Conservation (phyloP, 2,329 filamentous ascomycete species). For the Colletotrichum sp. region DNA sequence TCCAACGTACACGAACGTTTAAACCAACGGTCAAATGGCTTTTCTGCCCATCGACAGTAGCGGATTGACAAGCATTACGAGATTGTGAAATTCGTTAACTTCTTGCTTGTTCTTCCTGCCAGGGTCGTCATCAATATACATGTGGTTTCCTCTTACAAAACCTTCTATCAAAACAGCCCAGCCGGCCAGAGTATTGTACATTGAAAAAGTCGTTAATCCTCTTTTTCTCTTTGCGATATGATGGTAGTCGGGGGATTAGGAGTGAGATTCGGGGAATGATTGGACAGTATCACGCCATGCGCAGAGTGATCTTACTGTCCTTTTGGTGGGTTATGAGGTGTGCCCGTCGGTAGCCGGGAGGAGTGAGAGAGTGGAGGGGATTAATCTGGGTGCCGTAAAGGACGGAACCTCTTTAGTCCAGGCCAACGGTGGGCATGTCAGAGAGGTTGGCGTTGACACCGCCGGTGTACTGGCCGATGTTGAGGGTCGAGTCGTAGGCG, state of each 20-base stretch:
- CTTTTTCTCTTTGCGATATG: slow-evolving; percentile 11
- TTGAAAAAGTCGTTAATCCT: slow-evolving; percentile 26
- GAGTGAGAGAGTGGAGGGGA: not conserved
- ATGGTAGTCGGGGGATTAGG: slow-evolving; percentile 10
- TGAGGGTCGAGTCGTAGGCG: slow-evolving; percentile 80
- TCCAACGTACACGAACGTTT: not conserved
- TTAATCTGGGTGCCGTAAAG: not conserved
- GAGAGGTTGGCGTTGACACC: slow-evolving; percentile 42
- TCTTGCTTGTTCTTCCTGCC: slow-evolving; percentile 16
- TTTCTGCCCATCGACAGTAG: not conserved
- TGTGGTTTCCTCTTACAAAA: slow-evolving; percentile 39
- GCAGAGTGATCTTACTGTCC: not conserved
- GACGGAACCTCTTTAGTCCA: slow-evolving; percentile 51
- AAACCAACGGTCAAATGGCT: not conserved
- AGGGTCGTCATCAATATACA: slow-evolving; percentile 23
- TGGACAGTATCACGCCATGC: not conserved
- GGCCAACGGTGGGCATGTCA: slow-evolving; percentile 57
- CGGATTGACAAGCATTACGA: not conserved
- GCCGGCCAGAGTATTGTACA: slow-evolving; percentile 46
- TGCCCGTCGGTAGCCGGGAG: not conserved
- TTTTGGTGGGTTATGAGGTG: not conserved
- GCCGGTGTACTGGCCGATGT: slow-evolving; percentile 54
- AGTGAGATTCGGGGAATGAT: not conserved
- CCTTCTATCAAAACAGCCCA: slow-evolving; percentile 41
- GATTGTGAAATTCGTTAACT: not conserved